Percentiles rank a stretch among this genome's conserved stretches.
phyloP scores from a whole-genome alignment of 2,329 filamentous ascomycete genomes.

The Aureobasidium pullulans region DNA sequence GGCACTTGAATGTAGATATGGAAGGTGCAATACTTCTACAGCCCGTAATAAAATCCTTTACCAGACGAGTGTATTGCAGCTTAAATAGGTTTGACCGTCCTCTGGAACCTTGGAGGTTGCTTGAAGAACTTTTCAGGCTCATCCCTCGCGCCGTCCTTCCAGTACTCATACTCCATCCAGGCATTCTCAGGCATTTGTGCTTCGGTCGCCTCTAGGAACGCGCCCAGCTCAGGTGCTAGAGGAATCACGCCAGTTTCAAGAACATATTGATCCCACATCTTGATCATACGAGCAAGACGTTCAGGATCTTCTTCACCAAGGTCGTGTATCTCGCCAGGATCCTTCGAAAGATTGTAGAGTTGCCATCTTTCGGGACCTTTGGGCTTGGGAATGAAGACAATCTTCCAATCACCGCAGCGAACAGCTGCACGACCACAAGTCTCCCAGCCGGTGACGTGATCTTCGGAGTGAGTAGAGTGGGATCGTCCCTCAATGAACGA shows the following conservation, averaged over 20 bases:
- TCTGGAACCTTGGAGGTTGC: slow-evolving; percentile 26
- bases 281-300: slow-evolving; percentile 41
- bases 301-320: slow-evolving; percentile 33
- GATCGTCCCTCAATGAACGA: slow-evolving; percentile 31
- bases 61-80: too few relatives aligned
- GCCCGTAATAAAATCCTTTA: too few relatives aligned
- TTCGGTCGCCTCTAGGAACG: slow-evolving; percentile 54
- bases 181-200: slow-evolving; percentile 59
- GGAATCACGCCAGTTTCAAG: slow-evolving; percentile 55
- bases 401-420: slow-evolving; percentile 51
- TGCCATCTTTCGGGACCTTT: slow-evolving; percentile 52
- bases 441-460: slow-evolving; percentile 52
- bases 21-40: too few relatives aligned
- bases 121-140: slow-evolving; percentile 29
- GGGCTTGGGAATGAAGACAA: slow-evolving; percentile 50
- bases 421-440: slow-evolving; percentile 48
- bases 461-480: slow-evolving; percentile 40
- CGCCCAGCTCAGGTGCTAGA: slow-evolving; percentile 50
- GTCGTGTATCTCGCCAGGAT: slow-evolving; percentile 43
- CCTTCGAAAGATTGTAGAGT: slow-evolving; percentile 46
- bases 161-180: slow-evolving; percentile 61
- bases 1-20: too few relatives aligned
- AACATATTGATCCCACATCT: slow-evolving; percentile 52
- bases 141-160: slow-evolving; percentile 46
- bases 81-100: slow-evolving; percentile 19